These are phyloP conservation scores for Gracilaria domingensis DNA, from an alignment of 23 red algal species.

Conservation along the genomic window DNA sequence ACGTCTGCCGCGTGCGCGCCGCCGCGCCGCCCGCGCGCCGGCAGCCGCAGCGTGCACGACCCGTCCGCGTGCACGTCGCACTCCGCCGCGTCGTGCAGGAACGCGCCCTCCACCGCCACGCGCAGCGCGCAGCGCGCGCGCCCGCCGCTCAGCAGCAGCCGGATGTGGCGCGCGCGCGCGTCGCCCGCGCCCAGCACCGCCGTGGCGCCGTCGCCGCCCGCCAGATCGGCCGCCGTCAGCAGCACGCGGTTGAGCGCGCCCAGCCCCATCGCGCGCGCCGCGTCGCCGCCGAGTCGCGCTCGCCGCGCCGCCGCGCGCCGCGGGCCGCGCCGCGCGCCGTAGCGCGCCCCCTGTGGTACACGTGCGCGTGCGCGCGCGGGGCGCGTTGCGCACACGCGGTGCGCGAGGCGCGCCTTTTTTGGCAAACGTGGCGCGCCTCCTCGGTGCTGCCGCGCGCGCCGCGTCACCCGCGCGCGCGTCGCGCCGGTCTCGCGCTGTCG, in stretches of 20 bases:
- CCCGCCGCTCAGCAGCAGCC: slow-evolving; percentile 24
- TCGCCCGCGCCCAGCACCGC: slow-evolving; percentile 21
- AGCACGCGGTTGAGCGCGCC: slow-evolving; percentile 68
- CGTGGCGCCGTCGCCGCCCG: background rate
- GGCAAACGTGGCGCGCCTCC: too few species aligned
- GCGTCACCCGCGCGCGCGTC: background rate
- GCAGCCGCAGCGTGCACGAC: background rate
- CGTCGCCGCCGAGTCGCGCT: too few species aligned
- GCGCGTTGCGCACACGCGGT: background rate
- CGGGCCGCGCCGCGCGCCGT: too few species aligned
- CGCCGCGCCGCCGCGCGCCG: too few species aligned
- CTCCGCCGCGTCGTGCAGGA: slow-evolving; percentile 35
- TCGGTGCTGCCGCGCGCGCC: too few species aligned
- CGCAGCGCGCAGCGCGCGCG: slow-evolving; percentile 35
- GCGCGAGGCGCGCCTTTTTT: too few species aligned
- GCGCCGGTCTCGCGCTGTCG: background rate
- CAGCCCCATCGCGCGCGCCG: slow-evolving; percentile 36
- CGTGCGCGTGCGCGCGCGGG: background rate
- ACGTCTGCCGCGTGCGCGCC: slow-evolving; percentile 5
- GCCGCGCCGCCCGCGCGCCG: background rate
- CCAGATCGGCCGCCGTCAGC: slow-evolving; percentile 44
- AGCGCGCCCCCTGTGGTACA: too few species aligned
- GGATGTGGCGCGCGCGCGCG: slow-evolving; percentile 64
- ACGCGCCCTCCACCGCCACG: slow-evolving; percentile 41
- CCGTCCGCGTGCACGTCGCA: slow-evolving; percentile 33